Conservation (phyloP, 495 filamentous ascomycete species). For the Penicillium arizonense region DNA sequence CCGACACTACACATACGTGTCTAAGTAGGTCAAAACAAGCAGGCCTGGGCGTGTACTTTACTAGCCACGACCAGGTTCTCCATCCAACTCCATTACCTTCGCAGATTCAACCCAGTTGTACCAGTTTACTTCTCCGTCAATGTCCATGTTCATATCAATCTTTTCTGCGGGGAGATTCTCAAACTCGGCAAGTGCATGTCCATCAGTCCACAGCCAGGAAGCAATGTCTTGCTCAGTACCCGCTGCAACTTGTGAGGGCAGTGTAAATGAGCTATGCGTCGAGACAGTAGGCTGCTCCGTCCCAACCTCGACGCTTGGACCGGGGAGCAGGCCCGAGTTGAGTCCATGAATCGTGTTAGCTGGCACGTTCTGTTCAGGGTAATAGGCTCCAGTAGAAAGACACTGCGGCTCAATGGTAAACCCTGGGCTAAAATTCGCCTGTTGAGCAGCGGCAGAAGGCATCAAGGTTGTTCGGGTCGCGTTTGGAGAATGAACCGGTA, state of each 20-base stretch:
- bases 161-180: constrained; percentile 11
- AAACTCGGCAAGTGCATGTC: constrained; percentile 9
- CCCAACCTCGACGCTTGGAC: not conserved
- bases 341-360: not conserved
- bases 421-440: too few species aligned
- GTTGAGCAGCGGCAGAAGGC: not conserved
- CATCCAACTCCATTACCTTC: constrained; percentile 16
- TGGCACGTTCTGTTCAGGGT: not conserved
- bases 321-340: not conserved
- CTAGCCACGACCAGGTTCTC: too few species aligned
- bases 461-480: not conserved
- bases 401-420: not conserved
- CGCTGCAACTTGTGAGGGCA: not conserved
- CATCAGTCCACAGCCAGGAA: constrained; percentile 35
- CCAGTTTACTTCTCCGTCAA: constrained; percentile 46
- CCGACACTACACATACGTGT: too few species aligned
- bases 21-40: too few species aligned
- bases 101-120: constrained; percentile 49
- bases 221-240: constrained; percentile 10
- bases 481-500: not conserved
- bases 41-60: too few species aligned
- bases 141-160: constrained; percentile 33
- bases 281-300: not conserved
- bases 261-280: not conserved
- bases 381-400: not conserved